Evolutionary conservation across 148 eudicot genomes (phyloP), one percentile per base, ranked within the genome.

Genomic region (Pharnaceum exiguum): DNA sequence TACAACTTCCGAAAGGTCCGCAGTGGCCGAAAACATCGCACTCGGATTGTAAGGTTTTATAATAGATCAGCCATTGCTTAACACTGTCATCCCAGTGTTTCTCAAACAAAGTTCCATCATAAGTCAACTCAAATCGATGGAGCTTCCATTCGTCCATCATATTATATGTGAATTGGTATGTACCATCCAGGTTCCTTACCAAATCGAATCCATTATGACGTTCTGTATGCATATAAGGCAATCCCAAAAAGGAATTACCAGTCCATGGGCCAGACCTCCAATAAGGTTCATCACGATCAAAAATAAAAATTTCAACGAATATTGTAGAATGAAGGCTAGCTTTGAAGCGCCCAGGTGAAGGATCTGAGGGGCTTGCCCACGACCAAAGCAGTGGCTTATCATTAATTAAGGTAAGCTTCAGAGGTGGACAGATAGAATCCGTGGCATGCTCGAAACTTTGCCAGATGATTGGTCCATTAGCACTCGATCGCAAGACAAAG

Each of bases 361-460:
- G 67, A 16, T 69, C 73, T 16, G 62, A 22, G 23, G 56, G 62
- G 43, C 45, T 56, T 3, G 19, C 39, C 73, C 73, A 69, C 0
- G 73, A 62, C 16, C 44, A 59, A 8, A 67, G 22, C 50, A 67
- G 2, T 42, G 17, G 18, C 32, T 15, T 39, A 24, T 38, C 51
- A 11, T 52, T 37, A 18, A 61, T 71, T 48, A 71, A 40, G 0
- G 46, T 27, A 46, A 71, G 53, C 18, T 50, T 71, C 75, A 71
- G 65, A 17, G 32, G 31, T 16, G 75, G 75, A 36, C 85, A 55
- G 13, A 71, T 44, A 0, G 95, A 71, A 38, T 86, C 90, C 13
- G 88, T 71, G 0, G 89, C 89, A 17, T 80, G 57, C 43, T 82
- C 81, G 42, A 89, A 85, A 73, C 89, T 78, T 51, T 81, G 89